phyloP scores from a whole-genome alignment of 495 filamentous ascomycete genomes.

The Viridothelium virens region DNA sequence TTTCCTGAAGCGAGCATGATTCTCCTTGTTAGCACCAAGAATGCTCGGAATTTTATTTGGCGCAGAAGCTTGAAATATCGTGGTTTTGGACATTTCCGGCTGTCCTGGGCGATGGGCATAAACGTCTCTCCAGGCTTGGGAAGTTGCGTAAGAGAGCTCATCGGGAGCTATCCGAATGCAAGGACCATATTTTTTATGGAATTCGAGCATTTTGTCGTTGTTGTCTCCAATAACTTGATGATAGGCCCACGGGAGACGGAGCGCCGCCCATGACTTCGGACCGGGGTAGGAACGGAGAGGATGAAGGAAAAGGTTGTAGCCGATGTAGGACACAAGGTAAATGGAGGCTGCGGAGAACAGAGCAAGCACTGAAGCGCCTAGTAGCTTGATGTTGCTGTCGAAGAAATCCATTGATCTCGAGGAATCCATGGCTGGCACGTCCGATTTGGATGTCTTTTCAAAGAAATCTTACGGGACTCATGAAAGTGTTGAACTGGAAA shows the following conservation, averaged over 20 bases:
- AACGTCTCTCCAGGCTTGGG: constrained; percentile 26
- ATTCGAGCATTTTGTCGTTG: constrained; percentile 14
- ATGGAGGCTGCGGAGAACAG: neutral
- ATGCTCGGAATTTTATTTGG: constrained; percentile 13
- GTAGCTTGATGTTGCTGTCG: too few relatives aligned
- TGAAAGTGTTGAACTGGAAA: too few relatives aligned
- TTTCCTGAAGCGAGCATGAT: constrained; percentile 23
- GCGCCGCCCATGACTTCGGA: constrained; percentile 16
- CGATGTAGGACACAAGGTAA: neutral
- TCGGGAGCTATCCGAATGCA: constrained; percentile 25
- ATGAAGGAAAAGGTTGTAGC: constrained; percentile 23
- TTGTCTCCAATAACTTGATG: constrained; percentile 17
- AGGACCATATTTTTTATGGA: constrained; percentile 27
- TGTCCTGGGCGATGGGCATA: constrained; percentile 23
- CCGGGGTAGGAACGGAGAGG: constrained; percentile 24
- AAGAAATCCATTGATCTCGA: too few relatives aligned
- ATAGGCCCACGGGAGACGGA: constrained; percentile 11
- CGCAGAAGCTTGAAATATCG: constrained; percentile 13
- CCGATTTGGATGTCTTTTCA: too few relatives aligned
- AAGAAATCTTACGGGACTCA: too few relatives aligned
- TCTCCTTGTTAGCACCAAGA: constrained; percentile 20
- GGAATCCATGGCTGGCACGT: too few relatives aligned
- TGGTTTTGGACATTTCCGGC: constrained; percentile 15
- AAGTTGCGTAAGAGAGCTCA: constrained; percentile 21
- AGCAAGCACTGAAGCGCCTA: too few relatives aligned